Conservation (phyloP, 305 asterid species). For the Fraxinus xanthoxyloides region DNA sequence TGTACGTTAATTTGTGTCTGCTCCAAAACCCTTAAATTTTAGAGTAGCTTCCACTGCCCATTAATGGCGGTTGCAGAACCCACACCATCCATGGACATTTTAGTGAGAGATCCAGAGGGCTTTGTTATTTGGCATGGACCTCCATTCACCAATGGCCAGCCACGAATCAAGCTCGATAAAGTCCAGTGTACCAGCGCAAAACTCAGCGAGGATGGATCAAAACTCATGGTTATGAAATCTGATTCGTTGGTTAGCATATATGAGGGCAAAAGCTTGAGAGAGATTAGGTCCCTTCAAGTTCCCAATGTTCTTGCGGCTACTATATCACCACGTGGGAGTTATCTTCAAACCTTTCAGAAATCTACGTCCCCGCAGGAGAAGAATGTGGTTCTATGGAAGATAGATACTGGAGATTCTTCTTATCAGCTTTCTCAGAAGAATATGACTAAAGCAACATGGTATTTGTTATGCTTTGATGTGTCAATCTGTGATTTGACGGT, state of each 20-base stretch:
- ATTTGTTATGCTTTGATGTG: conserved; percentile 12
- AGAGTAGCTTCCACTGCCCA: conserved; percentile 21
- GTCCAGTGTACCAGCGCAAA: conserved; percentile 59
- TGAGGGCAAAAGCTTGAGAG: conserved; percentile 55
- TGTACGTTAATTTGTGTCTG: neutral
- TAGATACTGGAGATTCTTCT: conserved; percentile 66
- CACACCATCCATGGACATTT: conserved; percentile 59
- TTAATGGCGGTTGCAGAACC: conserved; percentile 61
- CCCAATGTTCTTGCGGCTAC: conserved; percentile 82
- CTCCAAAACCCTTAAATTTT: neutral
- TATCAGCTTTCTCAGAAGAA: conserved; percentile 72
- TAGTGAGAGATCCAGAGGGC: conserved; percentile 75
- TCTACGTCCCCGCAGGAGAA: conserved; percentile 61
- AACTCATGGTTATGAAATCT: conserved; percentile 60
- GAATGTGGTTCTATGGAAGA: conserved; percentile 71
- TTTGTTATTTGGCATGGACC: conserved; percentile 83
- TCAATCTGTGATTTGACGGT: conserved; percentile 2
- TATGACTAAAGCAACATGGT: conserved; percentile 86
- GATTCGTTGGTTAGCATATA: conserved; percentile 55
- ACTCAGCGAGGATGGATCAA: conserved; percentile 86
- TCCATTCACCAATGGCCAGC: conserved; percentile 67
- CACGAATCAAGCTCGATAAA: conserved; percentile 56
- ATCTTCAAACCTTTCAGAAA: conserved; percentile 87
- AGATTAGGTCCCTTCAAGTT: conserved; percentile 55
- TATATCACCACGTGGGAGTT: conserved; percentile 81